Evolutionary conservation across 225 moss, liverwort and hornwort genomes (phyloP), one percentile per base, ranked within the genome.

Genomic region (Bryum argenteum): DNA sequence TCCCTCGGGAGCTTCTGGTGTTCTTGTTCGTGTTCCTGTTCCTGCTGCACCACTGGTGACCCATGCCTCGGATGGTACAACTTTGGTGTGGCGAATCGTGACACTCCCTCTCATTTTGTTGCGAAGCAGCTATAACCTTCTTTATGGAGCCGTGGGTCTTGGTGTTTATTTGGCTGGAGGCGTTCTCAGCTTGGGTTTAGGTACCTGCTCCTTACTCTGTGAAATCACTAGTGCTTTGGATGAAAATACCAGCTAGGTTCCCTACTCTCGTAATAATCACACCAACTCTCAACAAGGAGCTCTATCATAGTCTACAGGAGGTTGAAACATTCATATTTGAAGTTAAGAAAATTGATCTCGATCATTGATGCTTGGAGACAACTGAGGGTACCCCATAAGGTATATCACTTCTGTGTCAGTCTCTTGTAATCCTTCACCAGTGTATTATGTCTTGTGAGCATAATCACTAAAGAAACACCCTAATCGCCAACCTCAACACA

Each of bases 11-110:
- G 17, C 61, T 47, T 14, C 47, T 48, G 1, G 12, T 11, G 72
- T 18, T 59, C 48, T 28, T 44, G 22, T n/a, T 41, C 76, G n/a
- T n/a, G n/a, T n/a, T 26, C 54, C 63, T 21, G n/a, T 23, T 65
- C 48, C 48, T 38, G 48, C 61, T 14, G 22, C 68, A 14, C 42
- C 68, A 14, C 42, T 47, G 18, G 66, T 43, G 23, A 38, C 43
- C 3, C 58, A 14, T 44, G 63, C 43, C 43, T 47, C 76, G 13
- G 54, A 50, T 63, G 86, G 78, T 16, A 60, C 87, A 48, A 85
- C 87, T 21, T 62, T 94, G 65, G 89, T 78, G 9, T 97, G 96
- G 96, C 79, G 91, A 60, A 51, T 94, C 39, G 90, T 97, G 40
- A 85, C 89, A 16, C 73, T 97, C n/a, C 94, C 96, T 10, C 82